phyloP scores from a whole-genome alignment of 202 grass and related monocot genomes.

The Panicum virgatum region DNA sequence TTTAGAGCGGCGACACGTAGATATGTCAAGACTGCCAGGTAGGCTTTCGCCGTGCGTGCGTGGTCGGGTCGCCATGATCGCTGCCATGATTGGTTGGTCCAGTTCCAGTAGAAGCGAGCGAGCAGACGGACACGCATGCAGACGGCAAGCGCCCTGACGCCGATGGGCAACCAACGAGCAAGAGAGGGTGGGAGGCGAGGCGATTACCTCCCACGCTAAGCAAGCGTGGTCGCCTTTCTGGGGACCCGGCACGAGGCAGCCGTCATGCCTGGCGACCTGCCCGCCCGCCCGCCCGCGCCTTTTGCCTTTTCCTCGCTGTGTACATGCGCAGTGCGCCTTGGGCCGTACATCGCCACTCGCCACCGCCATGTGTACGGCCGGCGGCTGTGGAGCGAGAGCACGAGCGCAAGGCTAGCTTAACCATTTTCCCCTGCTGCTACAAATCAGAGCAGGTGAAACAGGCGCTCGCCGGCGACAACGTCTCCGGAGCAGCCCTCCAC shows the following conservation, averaged over 20 bases:
- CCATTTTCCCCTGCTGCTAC: no score
- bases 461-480: no score
- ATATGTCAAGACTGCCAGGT: not conserved
- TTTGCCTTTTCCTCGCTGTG: not conserved
- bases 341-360: not conserved
- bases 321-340: no score
- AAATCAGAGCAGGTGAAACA: no score
- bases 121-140: not conserved
- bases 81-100: not conserved
- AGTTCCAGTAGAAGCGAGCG: not conserved
- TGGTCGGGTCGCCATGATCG: no score
- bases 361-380: no score
- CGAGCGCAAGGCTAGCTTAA: not conserved
- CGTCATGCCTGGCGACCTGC: no score
- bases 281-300: no score
- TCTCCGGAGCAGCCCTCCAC: no score
- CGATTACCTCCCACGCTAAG: slow-evolving; percentile 60
- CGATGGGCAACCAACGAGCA: not conserved
- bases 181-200: not conserved
- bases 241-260: not conserved
- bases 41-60: not conserved
- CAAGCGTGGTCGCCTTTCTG: slow-evolving; percentile 5
- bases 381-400: not conserved
- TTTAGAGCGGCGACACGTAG: not conserved
- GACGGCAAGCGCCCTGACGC: not conserved